A percentile compares a stretch with the other conserved stretches of the same genome.
Conservation (phyloP, 139 green algal genomes). For the Ettlia oleoabundans region DNA sequence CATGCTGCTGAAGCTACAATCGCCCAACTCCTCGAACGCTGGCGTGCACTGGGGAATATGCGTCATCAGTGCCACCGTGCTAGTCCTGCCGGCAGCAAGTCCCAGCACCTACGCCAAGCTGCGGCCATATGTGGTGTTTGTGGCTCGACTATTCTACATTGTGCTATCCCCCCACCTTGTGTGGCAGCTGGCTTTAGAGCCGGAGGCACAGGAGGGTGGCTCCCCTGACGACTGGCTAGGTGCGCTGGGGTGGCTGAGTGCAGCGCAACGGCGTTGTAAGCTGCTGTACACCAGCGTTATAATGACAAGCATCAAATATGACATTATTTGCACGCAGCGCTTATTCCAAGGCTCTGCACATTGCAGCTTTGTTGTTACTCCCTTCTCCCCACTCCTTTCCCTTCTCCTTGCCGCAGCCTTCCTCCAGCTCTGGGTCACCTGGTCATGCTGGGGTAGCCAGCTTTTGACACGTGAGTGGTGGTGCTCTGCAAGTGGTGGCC, state of each 20-base stretch:
- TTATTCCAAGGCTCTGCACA: background rate
- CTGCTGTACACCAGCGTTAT: no score
- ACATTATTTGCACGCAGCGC: background rate
- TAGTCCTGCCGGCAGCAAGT: background rate
- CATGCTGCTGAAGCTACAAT: background rate
- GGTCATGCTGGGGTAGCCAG: constrained; percentile 1
- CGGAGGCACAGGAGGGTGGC: background rate
- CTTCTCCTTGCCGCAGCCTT: background rate
- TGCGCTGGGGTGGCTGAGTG: background rate
- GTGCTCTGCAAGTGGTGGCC: background rate
- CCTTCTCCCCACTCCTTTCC: background rate
- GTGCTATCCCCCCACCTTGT: background rate
- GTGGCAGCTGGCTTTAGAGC: constrained; percentile 13
- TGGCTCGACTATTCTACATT: background rate
- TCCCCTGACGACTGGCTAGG: background rate
- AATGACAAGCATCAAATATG: no score
- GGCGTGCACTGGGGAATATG: background rate
- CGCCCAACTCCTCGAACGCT: background rate
- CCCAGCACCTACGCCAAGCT: background rate
- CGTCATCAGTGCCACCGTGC: background rate
- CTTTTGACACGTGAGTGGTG: constrained; percentile 3
- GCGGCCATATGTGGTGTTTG: background rate
- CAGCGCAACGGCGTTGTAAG: background rate
- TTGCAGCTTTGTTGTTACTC: background rate
- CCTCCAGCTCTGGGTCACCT: constrained; percentile 25